Conservation (phyloP, 805 yeast species). For the Diddensiella transvaalensis region DNA sequence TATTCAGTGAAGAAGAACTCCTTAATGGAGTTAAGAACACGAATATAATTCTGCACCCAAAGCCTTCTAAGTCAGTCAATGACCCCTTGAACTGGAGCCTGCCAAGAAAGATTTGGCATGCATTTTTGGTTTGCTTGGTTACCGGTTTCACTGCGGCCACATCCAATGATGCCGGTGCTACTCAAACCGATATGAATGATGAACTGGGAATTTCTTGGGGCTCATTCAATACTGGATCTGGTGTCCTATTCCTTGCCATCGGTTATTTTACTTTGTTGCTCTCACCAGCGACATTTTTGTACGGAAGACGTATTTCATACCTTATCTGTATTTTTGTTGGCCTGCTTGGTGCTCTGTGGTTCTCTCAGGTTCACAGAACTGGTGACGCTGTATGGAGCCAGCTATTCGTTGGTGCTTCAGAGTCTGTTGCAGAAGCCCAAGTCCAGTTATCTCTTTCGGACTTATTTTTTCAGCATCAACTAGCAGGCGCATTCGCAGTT, state of each 20-base stretch:
- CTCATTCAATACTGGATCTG: constrained; percentile 77
- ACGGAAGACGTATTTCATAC: constrained; percentile 64
- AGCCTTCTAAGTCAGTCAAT: constrained; percentile 63
- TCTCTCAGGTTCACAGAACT: constrained; percentile 51
- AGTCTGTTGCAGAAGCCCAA: constrained; percentile 77
- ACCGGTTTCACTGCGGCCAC: constrained; percentile 50
- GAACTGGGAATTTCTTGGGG: constrained; percentile 61
- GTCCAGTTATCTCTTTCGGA: constrained; percentile 63
- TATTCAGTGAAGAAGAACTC: constrained; percentile 9
- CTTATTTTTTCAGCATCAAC: constrained; percentile 71
- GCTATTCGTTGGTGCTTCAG: constrained; percentile 76
- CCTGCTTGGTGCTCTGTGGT: constrained; percentile 66
- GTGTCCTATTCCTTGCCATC: constrained; percentile 67
- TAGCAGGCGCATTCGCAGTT: constrained; percentile 67
- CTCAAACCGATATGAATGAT: constrained; percentile 62
- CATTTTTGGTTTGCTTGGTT: constrained; percentile 39
- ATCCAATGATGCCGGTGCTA: constrained; percentile 69
- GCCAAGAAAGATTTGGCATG: constrained; percentile 44
- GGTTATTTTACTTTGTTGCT: constrained; percentile 61
- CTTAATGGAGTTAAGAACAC: constrained; percentile 26
- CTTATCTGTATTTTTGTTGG: constrained; percentile 59
- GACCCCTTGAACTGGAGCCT: constrained; percentile 65
- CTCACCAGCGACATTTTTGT: constrained; percentile 66
- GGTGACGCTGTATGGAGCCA: constrained; percentile 74
- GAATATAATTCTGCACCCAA: constrained; percentile 54